A percentile compares a stretch with the other conserved stretches of the same genome.
Conservation (phyloP, 2,329 filamentous ascomycete genomes). For the Beauveria medogensis region DNA sequence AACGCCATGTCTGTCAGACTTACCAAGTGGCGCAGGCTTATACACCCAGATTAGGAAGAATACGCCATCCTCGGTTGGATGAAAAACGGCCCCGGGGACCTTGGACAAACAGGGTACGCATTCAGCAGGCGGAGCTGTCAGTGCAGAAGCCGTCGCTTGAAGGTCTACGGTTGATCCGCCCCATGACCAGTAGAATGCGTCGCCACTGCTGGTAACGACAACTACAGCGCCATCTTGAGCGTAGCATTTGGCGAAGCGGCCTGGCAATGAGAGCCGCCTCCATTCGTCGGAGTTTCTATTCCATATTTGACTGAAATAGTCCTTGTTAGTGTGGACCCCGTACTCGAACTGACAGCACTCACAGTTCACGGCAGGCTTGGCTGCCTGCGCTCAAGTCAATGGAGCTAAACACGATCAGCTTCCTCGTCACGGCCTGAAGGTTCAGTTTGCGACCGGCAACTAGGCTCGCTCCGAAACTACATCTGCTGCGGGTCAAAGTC, state of each 20-base stretch:
- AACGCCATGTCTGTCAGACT: background rate
- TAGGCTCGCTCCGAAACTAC: constrained; percentile 13
- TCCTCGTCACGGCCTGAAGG: constrained; percentile 17
- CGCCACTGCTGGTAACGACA: background rate
- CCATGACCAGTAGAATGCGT: constrained; percentile 8
- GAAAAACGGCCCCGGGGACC: constrained; percentile 1
- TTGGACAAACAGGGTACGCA: background rate
- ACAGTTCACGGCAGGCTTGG: constrained; percentile 6
- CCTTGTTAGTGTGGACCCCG: background rate
- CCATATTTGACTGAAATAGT: constrained; percentile 5
- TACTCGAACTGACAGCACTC: background rate
- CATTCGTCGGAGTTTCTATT: background rate
- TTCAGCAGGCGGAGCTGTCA: background rate
- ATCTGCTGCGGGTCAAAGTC: constrained; percentile 15
- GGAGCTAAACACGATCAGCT: constrained; percentile 15
- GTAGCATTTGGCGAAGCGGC: constrained; percentile 7
- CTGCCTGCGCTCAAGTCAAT: background rate
- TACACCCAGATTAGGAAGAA: constrained; percentile 5
- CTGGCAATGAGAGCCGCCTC: constrained; percentile 2
- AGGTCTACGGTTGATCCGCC: constrained; percentile 2
- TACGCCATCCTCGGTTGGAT: background rate
- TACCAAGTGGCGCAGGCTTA: background rate
- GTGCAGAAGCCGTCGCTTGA: background rate
- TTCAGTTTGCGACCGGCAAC: constrained; percentile 14
- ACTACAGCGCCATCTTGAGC: background rate